These are phyloP conservation scores for Cystobasidium slooffiae DNA, from an alignment of 1,284 basidiomycete genomes.

Conservation along the genomic window DNA sequence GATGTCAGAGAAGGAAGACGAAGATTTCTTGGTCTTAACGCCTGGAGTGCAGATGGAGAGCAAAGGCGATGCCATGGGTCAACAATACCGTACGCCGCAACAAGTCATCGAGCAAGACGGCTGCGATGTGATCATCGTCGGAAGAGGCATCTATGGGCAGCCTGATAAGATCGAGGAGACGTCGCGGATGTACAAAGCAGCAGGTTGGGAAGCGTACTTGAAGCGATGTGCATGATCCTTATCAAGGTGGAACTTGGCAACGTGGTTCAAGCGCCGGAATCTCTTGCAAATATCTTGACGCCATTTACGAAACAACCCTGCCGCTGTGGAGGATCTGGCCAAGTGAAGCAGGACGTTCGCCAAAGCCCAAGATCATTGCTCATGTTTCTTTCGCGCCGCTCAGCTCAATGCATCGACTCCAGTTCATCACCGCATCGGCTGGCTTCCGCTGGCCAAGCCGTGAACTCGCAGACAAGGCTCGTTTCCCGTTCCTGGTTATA, in stretches of 20 bases:
- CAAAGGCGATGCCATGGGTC: slow-evolving; percentile 86
- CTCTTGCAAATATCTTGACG: too few species aligned
- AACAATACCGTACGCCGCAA: slow-evolving; percentile 91
- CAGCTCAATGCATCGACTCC: too few species aligned
- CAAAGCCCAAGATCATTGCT: too few species aligned
- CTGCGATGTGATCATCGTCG: slow-evolving; percentile 98
- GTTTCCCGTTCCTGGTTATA: too few species aligned
- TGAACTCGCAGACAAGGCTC: too few species aligned
- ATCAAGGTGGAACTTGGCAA: not conserved
- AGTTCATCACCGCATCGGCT: too few species aligned
- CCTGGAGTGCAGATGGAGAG: slow-evolving; percentile 88
- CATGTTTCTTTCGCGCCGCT: too few species aligned
- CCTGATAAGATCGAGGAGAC: slow-evolving; percentile 68
- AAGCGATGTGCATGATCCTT: slow-evolving; percentile 23
- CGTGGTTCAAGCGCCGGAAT: too few species aligned
- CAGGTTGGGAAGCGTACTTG: slow-evolving; percentile 93
- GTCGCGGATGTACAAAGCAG: slow-evolving; percentile 79
- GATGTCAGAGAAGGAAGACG: slow-evolving; percentile 66
- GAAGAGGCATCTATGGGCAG: slow-evolving; percentile 87
- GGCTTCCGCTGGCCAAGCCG: too few species aligned
- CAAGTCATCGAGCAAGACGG: slow-evolving; percentile 82
- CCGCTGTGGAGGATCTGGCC: too few species aligned
- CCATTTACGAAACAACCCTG: too few species aligned
- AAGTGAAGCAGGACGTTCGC: too few species aligned
- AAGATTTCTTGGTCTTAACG: slow-evolving; percentile 89